These are phyloP conservation scores for Biancaea sappan DNA, from an alignment of 306 rosid genomes.

Conservation along the genomic window DNA sequence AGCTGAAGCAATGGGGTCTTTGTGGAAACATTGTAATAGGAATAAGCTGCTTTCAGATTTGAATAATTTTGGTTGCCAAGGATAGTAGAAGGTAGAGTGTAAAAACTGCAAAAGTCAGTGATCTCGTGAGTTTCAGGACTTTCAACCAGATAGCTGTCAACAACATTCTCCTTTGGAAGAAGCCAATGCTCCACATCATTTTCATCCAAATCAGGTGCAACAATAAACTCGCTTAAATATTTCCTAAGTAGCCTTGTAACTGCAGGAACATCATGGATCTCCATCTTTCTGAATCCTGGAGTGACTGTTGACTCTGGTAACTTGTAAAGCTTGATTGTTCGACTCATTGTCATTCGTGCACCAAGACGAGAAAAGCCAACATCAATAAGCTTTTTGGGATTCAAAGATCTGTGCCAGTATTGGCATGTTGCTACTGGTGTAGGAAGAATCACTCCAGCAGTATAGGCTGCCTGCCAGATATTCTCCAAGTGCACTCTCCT, in stretches of 20 bases:
- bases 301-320: conserved; percentile 76
- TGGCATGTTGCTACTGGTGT: conserved; percentile 92
- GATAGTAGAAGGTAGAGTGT: conserved; percentile 79
- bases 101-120: conserved; percentile 96
- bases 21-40: conserved; percentile 60
- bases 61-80: conserved; percentile 62
- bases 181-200: conserved; percentile 95
- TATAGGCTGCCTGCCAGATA: conserved; percentile 95
- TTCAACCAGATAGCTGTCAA: conserved; percentile 89
- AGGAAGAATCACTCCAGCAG: conserved; percentile 95
- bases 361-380: conserved; percentile 98
- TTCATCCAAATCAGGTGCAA: conserved; percentile 89
- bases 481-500: conserved; percentile 96
- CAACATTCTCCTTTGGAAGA: conserved; percentile 78
- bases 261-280: conserved; percentile 82
- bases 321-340: conserved; percentile 93
- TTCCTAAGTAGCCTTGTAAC: conserved; percentile 83
- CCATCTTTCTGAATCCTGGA: conserved; percentile 93
- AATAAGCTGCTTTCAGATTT: conserved; percentile 62
- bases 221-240: conserved; percentile 70
- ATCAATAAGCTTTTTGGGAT: conserved; percentile 94
- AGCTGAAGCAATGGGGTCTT: conserved; percentile 62
- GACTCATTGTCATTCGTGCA: conserved; percentile 96
- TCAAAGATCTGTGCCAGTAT: conserved; percentile 95
- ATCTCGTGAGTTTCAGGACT: conserved; percentile 82